Evolutionary conservation across 2,329 filamentous ascomycete genomes (phyloP).

Genomic region (Nannizziopsis arthrosporioides): DNA sequence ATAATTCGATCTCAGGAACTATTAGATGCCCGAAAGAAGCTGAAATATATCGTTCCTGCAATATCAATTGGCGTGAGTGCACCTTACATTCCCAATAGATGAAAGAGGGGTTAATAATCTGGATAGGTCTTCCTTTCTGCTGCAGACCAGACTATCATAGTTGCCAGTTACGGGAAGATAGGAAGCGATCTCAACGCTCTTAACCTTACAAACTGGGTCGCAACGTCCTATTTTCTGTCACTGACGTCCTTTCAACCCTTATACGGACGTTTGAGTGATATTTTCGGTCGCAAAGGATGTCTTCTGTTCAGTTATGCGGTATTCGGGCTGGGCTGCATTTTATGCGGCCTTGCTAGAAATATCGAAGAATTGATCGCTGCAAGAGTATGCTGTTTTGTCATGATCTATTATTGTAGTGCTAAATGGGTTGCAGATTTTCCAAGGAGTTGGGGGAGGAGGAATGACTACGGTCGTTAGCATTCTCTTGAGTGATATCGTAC

Average conservation of each 20-base stretch:
- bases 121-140: conserved; percentile 57
- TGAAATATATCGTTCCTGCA: conserved; percentile 51
- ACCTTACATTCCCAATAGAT: conserved; percentile 3
- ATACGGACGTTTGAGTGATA: conserved; percentile 59
- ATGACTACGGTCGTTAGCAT: conserved; percentile 61
- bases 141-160: conserved; percentile 64
- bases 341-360: conserved; percentile 50
- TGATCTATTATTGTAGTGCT: conserved; percentile 18
- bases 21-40: conserved; percentile 38
- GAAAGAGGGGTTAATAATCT: conserved; percentile 2
- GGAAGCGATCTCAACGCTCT: conserved; percentile 63
- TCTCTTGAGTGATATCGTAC: conserved; percentile 58
- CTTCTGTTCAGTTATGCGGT: conserved; percentile 53
- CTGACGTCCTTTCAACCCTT: conserved; percentile 64
- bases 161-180: conserved; percentile 67
- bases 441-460: conserved; percentile 57
- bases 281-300: conserved; percentile 57
- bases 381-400: conserved; percentile 32
- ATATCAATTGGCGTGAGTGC: conserved; percentile 48
- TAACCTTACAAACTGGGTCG: conserved; percentile 65
- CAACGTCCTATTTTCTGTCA: conserved; percentile 58
- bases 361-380: conserved; percentile 56
- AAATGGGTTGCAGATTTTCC: conserved; percentile 35
- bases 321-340: conserved; percentile 53
- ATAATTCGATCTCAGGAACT: conserved; percentile 34